Evolutionary conservation across 495 filamentous ascomycete genomes (phyloP), one percentile per base, ranked within the genome.

Genomic region (Annulohypoxylon moriforme): DNA sequence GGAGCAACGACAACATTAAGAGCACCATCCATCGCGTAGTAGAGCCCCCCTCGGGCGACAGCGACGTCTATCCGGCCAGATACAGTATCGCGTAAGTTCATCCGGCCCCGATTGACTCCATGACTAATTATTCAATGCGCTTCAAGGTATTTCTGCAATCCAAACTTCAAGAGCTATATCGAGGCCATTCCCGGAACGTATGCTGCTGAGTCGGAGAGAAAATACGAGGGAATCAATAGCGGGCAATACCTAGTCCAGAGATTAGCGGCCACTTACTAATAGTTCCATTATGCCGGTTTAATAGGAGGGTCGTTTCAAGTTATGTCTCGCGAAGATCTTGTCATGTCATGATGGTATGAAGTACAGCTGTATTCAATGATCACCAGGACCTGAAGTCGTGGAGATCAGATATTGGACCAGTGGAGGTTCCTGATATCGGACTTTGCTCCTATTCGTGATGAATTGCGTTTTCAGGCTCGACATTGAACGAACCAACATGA

Each of bases 1-100:
- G 95, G 95, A 92, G 90, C 42, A 98, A 98, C 75, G 93, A 94
- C 73, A 89, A 86, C 4, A 95, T 98, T 76, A 92, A 90, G 81
- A 93, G 90, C 66, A 98, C 95, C 0, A 88, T 92, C 58, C 95
- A 98, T 77, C 87, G 94, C 20, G 95, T 98, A 1, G 92, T 98
- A 9, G 90, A 97, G 80, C 95, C 95, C 5, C 92, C 91, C 3
- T 70, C 75, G 22, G 75, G 74, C 9, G 79, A 80, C 16, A 78
- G 76, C 7, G 84, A 84, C 42, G 69, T 78, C 53, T 85, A 92
- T 75, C 90, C 90, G 29, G 80, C 90, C 4, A 79, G 91, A 57
- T 93, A 92, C 67, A 90, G 88, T 64, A 86, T 92, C 70, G 91
- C 90, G 79, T 91, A 82, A 72, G 85, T 80, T n/a, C 24, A 57